Conservation (phyloP, 2,329 filamentous ascomycete species). For the Talaromyces sp. region DNA sequence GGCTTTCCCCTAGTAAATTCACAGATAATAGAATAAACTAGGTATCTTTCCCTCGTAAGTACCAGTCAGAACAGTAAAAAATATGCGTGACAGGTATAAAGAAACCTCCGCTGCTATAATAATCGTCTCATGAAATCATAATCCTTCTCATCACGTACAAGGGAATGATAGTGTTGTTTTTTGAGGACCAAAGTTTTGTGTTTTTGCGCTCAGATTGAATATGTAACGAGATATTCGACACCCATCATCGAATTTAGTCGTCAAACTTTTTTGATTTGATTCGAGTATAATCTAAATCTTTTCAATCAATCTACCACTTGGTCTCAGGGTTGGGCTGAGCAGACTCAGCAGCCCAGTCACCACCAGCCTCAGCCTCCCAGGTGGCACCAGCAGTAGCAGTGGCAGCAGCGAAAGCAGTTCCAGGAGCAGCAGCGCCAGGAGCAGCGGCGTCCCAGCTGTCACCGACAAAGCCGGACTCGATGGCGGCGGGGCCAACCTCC, state of each 20-base stretch:
- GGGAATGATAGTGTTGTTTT: not conserved
- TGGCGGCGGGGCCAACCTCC: constrained; percentile 74
- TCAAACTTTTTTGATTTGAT: constrained; percentile 7
- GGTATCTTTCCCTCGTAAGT: constrained; percentile 99
- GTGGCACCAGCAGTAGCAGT: constrained; percentile 66
- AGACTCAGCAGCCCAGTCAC: constrained; percentile 53
- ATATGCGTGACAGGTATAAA: constrained; percentile 36
- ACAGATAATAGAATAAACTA: constrained; percentile 43
- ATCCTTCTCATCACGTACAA: constrained; percentile 7
- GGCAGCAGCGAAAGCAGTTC: constrained; percentile 64
- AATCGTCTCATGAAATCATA: constrained; percentile 18
- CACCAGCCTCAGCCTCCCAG: constrained; percentile 57
- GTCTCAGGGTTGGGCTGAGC: constrained; percentile 36
- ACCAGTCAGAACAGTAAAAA: constrained; percentile 55
- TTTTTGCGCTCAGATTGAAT: constrained; percentile 2
- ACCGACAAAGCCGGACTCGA: constrained; percentile 72
- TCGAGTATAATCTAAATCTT: not conserved
- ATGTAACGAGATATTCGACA: constrained; percentile 3
- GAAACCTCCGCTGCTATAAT: constrained; percentile 18
- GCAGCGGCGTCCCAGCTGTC: constrained; percentile 81
- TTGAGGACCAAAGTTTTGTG: not conserved
- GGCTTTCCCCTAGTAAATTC: constrained; percentile 81
- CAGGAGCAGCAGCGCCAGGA: constrained; percentile 59
- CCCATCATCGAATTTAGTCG: constrained; percentile 6
- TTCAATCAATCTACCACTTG: constrained; percentile 38